phyloP scores from a whole-genome alignment of 2,329 filamentous ascomycete species.

The Beauveria scarabaeidicola region DNA sequence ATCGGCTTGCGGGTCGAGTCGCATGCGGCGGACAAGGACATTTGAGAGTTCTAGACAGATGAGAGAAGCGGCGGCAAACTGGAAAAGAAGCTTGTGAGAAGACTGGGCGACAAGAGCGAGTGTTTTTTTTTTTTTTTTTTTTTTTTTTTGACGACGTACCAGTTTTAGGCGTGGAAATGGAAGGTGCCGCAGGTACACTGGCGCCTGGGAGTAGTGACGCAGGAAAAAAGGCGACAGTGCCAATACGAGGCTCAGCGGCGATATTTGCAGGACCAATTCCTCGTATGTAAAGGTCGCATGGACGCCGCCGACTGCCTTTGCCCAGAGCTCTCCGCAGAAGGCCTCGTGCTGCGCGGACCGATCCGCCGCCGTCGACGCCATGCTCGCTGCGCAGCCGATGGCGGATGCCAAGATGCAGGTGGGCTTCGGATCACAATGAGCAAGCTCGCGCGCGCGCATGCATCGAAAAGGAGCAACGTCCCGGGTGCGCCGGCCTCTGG shows the following conservation, averaged over 20 bases:
- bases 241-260: background rate
- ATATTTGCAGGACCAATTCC: background rate
- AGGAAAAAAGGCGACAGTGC: constrained; percentile 6
- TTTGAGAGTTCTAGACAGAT: constrained; percentile 1
- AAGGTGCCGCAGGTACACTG: background rate
- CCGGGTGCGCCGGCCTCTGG: background rate
- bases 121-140: too few species aligned
- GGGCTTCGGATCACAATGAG: background rate
- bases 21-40: constrained; percentile 3
- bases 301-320: background rate
- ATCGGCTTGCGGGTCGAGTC: background rate
- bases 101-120: background rate
- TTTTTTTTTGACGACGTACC: background rate
- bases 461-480: background rate
- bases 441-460: background rate
- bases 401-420: background rate
- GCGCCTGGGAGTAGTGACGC: constrained; percentile 2
- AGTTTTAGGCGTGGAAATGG: background rate
- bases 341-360: background rate
- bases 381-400: background rate
- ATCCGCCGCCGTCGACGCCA: background rate
- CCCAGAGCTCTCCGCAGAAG: background rate
- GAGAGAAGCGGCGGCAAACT: background rate
- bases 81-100: background rate
- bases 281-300: constrained; percentile 3